Evolutionary conservation across 805 yeast species (phyloP).

Genomic region (Kurtzmaniella cleridarum): DNA sequence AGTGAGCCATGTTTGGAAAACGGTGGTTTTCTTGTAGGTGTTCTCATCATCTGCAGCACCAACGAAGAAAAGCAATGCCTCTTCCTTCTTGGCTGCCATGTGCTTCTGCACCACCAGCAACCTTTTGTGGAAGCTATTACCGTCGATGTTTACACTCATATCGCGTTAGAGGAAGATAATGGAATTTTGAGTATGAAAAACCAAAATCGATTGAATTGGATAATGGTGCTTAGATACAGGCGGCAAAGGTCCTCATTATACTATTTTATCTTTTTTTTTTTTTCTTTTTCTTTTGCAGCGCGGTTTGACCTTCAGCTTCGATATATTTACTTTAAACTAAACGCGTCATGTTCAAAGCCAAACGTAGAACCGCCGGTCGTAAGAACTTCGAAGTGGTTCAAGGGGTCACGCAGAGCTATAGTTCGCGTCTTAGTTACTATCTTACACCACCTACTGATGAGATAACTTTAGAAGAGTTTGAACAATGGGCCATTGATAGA

Average conservation of each 20-base stretch:
- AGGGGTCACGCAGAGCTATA: slow-evolving; percentile 31
- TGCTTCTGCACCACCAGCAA: slow-evolving; percentile 36
- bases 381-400: slow-evolving; percentile 50
- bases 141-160: slow-evolving; percentile 44
- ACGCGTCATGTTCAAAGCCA: slow-evolving; percentile 57
- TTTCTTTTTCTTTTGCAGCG: background rate
- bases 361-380: slow-evolving; percentile 69
- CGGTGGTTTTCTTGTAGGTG: slow-evolving; percentile 84
- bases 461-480: slow-evolving; percentile 88
- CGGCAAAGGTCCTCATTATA: no score
- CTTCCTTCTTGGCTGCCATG: slow-evolving; percentile 16
- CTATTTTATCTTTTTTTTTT: no score
- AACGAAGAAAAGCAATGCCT: slow-evolving; percentile 51
- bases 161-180: slow-evolving; percentile 45
- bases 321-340: background rate
- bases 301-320: background rate
- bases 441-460: slow-evolving; percentile 74
- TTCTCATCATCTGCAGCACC: slow-evolving; percentile 87
- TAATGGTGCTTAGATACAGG: background rate
- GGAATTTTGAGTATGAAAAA: no score
- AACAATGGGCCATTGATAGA: slow-evolving; percentile 92
- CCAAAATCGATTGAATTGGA: background rate
- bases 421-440: slow-evolving; percentile 69
- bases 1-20: slow-evolving; percentile 83
- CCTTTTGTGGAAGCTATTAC: slow-evolving; percentile 47